Evolutionary conservation across 768 basidiomycete genomes (phyloP).

Genomic region (Obba rivulosa): DNA sequence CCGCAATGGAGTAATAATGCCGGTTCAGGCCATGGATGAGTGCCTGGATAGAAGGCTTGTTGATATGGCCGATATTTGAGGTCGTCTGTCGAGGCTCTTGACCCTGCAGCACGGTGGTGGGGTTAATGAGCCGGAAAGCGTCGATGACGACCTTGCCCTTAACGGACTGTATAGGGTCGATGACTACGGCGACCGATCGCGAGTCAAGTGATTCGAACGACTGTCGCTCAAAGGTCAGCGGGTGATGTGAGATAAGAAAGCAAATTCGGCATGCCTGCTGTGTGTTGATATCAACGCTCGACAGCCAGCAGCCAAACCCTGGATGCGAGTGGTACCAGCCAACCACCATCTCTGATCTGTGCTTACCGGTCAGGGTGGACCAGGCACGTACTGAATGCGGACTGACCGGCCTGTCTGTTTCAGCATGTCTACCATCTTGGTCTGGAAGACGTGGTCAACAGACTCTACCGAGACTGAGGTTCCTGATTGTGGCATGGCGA

Average conservation of each 20-base stretch:
- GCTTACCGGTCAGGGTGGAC: background rate
- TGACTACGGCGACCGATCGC: constrained; percentile 93
- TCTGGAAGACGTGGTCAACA: constrained; percentile 97
- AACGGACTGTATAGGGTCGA: constrained; percentile 98
- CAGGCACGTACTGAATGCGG: background rate
- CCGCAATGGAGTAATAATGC: constrained; percentile 97
- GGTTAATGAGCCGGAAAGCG: constrained; percentile 96
- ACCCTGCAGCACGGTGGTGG: constrained; percentile 82
- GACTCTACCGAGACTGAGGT: constrained; percentile 98
- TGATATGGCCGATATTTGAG: constrained; percentile 97
- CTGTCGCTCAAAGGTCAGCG: constrained; percentile 35
- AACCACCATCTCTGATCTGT: constrained; percentile 93
- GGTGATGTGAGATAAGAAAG: background rate
- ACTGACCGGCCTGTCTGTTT: constrained; percentile 95
- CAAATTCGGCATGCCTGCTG: constrained; percentile 62
- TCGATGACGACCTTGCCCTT: constrained; percentile 99
- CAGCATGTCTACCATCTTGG: constrained; percentile 97
- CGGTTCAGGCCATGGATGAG: constrained; percentile 96
- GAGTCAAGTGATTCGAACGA: constrained; percentile 94
- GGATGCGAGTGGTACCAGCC: constrained; percentile 99
- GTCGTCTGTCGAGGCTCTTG: constrained; percentile 96
- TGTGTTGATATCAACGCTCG: constrained; percentile 97
- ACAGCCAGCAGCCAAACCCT: constrained; percentile 99
- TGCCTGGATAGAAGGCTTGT: constrained; percentile 98
- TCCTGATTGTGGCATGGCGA: constrained; percentile 98